These are phyloP conservation scores for Blechomonas ayalai DNA, from an alignment of 208 protist genomes.

Conservation along the genomic window DNA sequence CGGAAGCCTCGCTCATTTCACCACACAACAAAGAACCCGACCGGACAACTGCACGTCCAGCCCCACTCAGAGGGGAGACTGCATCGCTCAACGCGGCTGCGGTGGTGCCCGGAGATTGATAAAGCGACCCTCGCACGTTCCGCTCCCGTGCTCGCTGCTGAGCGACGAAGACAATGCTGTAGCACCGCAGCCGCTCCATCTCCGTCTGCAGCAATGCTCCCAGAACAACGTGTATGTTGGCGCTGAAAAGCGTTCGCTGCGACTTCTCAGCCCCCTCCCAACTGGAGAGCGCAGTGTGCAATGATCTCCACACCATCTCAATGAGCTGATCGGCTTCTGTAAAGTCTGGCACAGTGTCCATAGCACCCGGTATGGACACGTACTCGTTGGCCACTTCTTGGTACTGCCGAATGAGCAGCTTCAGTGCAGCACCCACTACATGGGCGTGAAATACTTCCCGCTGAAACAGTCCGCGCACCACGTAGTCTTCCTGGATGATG, in stretches of 20 bases:
- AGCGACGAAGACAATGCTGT: conserved; percentile 27
- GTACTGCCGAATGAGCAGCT: conserved; percentile 65
- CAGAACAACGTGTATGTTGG: conserved; percentile 60
- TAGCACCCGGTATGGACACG: conserved; percentile 6
- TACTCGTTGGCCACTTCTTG: conserved; percentile 48
- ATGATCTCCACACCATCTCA: conserved; percentile 53
- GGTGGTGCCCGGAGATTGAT: too few species aligned
- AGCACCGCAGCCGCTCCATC: conserved; percentile 60
- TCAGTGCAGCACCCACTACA: conserved; percentile 59
- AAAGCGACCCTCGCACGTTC: conserved; percentile 1
- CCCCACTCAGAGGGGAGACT: too few species aligned
- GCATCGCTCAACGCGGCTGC: too few species aligned
- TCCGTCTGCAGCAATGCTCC: conserved; percentile 53
- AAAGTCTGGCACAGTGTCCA: conserved; percentile 35
- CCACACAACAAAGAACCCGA: too few species aligned
- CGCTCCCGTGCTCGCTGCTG: not conserved
- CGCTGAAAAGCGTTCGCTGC: conserved; percentile 30
- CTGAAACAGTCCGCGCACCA: conserved; percentile 69
- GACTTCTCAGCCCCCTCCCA: conserved; percentile 10
- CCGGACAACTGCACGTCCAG: too few species aligned
- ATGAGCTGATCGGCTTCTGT: conserved; percentile 62
- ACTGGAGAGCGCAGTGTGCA: conserved; percentile 29
- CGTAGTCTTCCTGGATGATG: conserved; percentile 69
- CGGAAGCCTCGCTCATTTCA: too few species aligned
- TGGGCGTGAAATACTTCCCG: conserved; percentile 65